These are phyloP conservation scores for Dioscorea cayenensis DNA, from an alignment of 116 monocot species.

Conservation along the genomic window DNA sequence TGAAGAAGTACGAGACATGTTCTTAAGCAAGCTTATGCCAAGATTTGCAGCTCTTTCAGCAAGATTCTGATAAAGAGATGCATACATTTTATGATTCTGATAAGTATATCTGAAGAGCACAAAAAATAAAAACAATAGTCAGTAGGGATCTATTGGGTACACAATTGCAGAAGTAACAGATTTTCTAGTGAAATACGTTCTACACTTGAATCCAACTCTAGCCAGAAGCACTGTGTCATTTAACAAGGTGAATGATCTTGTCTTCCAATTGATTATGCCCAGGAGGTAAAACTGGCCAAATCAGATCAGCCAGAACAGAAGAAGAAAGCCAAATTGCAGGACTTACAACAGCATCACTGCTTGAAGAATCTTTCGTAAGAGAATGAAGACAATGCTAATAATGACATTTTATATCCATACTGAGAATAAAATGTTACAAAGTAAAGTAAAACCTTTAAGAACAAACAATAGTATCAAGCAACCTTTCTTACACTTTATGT, in stretches of 20 bases:
- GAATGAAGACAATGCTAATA: background rate
- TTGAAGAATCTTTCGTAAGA: constrained; percentile 51
- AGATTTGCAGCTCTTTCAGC: constrained; percentile 83
- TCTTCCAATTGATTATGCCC: constrained; percentile 8
- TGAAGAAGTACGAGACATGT: constrained; percentile 58
- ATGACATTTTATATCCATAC: background rate
- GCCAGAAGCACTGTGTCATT: constrained; percentile 74
- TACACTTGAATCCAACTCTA: constrained; percentile 74
- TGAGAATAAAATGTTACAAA: too few species aligned
- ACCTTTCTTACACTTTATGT: too few species aligned
- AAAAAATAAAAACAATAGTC: too few species aligned
- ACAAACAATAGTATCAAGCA: too few species aligned
- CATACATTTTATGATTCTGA: too few species aligned
- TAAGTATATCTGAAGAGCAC: too few species aligned
- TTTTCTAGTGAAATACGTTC: constrained; percentile 43
- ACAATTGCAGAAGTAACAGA: background rate
- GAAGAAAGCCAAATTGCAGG: constrained; percentile 57
- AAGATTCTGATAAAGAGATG: too few species aligned
- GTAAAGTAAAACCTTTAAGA: background rate
- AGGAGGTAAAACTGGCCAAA: constrained; percentile 34
- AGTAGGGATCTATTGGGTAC: too few species aligned
- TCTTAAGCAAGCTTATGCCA: constrained; percentile 63
- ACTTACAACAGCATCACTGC: constrained; percentile 20
- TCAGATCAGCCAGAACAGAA: constrained; percentile 38
- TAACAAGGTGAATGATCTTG: constrained; percentile 10